These are phyloP conservation scores for Cladophialophora carrionii DNA, from an alignment of 2,329 filamentous ascomycete genomes.

Conservation along the genomic window DNA sequence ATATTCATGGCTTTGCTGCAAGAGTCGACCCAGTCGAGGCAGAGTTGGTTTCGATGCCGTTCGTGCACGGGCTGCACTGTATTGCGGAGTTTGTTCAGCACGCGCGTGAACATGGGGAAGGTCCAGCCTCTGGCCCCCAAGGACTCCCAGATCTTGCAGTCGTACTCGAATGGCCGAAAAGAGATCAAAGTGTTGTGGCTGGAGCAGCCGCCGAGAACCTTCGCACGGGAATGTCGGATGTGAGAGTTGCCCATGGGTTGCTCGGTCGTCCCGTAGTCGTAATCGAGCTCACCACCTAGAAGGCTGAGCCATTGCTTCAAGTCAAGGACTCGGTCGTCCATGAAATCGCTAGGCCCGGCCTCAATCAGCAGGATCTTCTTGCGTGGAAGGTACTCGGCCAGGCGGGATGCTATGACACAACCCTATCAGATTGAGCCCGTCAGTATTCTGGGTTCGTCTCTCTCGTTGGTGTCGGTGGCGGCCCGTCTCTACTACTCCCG, in stretches of 20 bases:
- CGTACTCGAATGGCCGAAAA: slow-evolving; percentile 88
- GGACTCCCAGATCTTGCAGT: slow-evolving; percentile 80
- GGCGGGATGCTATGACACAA: slow-evolving; percentile 78
- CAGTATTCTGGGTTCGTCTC: slow-evolving; percentile 10
- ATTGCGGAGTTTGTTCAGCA: slow-evolving; percentile 82
- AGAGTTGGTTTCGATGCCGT: slow-evolving; percentile 85
- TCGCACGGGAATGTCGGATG: slow-evolving; percentile 89
- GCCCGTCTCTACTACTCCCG: neutral
- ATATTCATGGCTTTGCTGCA: slow-evolving; percentile 79
- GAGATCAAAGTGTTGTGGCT: slow-evolving; percentile 94
- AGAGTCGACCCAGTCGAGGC: slow-evolving; percentile 83
- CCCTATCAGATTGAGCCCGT: slow-evolving; percentile 48
- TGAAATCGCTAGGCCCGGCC: slow-evolving; percentile 85
- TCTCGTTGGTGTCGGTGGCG: neutral
- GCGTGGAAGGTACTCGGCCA: slow-evolving; percentile 80
- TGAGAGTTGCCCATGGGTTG: slow-evolving; percentile 87
- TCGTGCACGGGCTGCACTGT: slow-evolving; percentile 87
- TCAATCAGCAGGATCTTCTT: slow-evolving; percentile 83
- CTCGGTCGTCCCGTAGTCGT: slow-evolving; percentile 86
- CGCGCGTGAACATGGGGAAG: slow-evolving; percentile 80
- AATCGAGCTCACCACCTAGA: slow-evolving; percentile 85
- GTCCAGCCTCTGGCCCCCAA: slow-evolving; percentile 83
- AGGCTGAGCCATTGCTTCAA: slow-evolving; percentile 85
- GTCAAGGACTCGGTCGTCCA: slow-evolving; percentile 82
- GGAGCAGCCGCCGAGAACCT: slow-evolving; percentile 89